These are phyloP conservation scores for Silene noctiflora DNA, from an alignment of 179 eudicot genomes.

Conservation along the genomic window DNA sequence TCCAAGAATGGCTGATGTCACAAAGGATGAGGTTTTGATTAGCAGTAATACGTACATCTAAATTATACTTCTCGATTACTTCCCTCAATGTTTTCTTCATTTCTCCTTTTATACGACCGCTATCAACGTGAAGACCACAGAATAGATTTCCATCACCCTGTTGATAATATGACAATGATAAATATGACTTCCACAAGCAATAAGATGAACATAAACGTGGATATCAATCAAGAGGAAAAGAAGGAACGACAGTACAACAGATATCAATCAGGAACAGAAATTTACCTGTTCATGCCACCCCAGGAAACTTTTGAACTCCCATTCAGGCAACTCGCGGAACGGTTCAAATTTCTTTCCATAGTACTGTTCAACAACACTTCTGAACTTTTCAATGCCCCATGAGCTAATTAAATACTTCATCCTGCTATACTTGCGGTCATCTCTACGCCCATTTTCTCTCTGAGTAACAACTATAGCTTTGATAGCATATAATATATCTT, in stretches of 20 bases:
- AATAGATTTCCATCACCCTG: constrained; percentile 89
- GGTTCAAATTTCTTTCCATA: constrained; percentile 92
- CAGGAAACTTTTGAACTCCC: constrained; percentile 92
- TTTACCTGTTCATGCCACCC: constrained; percentile 98
- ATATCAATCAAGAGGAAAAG: not conserved
- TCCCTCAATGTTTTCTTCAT: constrained; percentile 85
- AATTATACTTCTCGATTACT: constrained; percentile 81
- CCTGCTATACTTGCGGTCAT: constrained; percentile 92
- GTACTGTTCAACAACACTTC: constrained; percentile 78
- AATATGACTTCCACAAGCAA: constrained; percentile 12
- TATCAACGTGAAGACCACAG: constrained; percentile 93
- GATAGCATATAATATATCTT: constrained; percentile 87
- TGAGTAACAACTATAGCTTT: constrained; percentile 98
- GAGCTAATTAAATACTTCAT: constrained; percentile 89
- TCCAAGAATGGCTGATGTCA: constrained; percentile 69
- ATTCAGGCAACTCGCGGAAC: constrained; percentile 81
- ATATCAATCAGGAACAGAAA: constrained; percentile 5
- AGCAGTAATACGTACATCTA: constrained; percentile 90
- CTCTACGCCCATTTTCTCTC: constrained; percentile 96
- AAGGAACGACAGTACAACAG: not conserved
- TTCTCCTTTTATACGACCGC: constrained; percentile 79
- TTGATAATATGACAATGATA: constrained; percentile 12
- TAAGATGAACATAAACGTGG: constrained; percentile 31
- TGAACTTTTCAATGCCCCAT: constrained; percentile 98
- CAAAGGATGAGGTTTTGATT: constrained; percentile 91